These are phyloP conservation scores for Boletus speciosus DNA, from an alignment of 768 basidiomycete genomes.

Conservation along the genomic window DNA sequence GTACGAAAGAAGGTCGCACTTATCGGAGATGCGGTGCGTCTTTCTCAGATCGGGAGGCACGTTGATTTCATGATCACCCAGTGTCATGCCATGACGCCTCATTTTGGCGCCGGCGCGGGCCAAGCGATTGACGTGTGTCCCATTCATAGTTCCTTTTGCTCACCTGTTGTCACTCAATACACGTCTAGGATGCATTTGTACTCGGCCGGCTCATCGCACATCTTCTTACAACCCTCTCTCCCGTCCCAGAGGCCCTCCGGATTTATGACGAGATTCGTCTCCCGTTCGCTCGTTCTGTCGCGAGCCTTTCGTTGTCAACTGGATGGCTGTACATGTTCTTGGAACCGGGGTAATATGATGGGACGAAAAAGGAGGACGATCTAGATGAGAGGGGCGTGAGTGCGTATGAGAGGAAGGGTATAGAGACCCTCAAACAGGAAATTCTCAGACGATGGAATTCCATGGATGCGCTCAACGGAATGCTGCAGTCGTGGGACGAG, in stretches of 20 bases:
- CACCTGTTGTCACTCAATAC: neutral
- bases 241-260: neutral
- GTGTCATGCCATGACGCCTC: constrained; percentile 26
- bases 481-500: constrained; percentile 12
- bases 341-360: too few species aligned
- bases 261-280: constrained; percentile 10
- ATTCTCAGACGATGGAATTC: neutral
- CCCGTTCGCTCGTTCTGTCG: neutral
- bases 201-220: neutral
- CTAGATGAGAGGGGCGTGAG: too few species aligned
- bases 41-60: neutral
- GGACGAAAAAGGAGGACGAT: too few species aligned
- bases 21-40: constrained; percentile 47
- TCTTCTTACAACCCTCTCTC: constrained; percentile 3
- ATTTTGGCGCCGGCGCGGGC: constrained; percentile 22
- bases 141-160: neutral
- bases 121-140: constrained; percentile 21
- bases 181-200: too few species aligned
- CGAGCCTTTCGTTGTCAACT: too few species aligned
- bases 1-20: constrained; percentile 41
- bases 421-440: too few species aligned
- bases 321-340: too few species aligned
- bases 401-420: too few species aligned
- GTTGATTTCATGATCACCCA: neutral
- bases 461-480: constrained; percentile 3